These are phyloP conservation scores for Pseudophaeomoniella oleicola DNA, from an alignment of 2,329 filamentous ascomycete genomes.

Conservation along the genomic window DNA sequence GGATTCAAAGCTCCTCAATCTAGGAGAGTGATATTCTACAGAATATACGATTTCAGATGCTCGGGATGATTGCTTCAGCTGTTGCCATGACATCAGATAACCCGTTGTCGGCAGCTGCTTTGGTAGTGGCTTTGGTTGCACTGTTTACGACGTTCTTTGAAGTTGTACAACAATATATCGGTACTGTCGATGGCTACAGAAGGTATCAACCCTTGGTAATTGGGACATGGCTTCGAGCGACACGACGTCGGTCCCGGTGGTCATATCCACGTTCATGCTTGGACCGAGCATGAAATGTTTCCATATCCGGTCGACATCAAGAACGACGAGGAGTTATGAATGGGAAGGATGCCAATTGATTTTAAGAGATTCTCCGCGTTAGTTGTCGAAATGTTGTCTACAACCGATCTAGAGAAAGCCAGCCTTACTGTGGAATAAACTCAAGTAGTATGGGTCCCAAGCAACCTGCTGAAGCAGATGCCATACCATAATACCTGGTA, in stretches of 20 bases:
- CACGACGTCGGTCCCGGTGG: conserved; percentile 14
- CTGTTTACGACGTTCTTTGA: conserved; percentile 16
- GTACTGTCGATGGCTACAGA: conserved; percentile 23
- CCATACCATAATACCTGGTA: conserved; percentile 5
- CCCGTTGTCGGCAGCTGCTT: conserved; percentile 13
- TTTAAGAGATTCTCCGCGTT: conserved; percentile 1
- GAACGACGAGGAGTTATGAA: background rate
- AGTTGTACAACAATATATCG: conserved; percentile 22
- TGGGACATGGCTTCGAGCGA: conserved; percentile 17
- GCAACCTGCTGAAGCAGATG: conserved; percentile 7
- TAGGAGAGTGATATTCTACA: no score
- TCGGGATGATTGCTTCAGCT: background rate
- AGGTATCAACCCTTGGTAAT: conserved; percentile 20
- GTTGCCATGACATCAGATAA: conserved; percentile 2
- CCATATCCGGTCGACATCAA: background rate
- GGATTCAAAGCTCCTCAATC: no score
- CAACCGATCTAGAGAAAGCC: conserved; percentile 5
- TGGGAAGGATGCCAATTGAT: conserved; percentile 1
- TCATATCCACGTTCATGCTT: conserved; percentile 9
- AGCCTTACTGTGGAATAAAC: conserved; percentile 1
- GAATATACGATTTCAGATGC: background rate
- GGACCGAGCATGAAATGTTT: background rate
- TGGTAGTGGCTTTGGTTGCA: conserved; percentile 20
- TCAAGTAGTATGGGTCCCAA: no score
- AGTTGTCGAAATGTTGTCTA: conserved; percentile 3